phyloP scores from a whole-genome alignment of 495 filamentous ascomycete genomes.

The Aspergillus olivimuriae region DNA sequence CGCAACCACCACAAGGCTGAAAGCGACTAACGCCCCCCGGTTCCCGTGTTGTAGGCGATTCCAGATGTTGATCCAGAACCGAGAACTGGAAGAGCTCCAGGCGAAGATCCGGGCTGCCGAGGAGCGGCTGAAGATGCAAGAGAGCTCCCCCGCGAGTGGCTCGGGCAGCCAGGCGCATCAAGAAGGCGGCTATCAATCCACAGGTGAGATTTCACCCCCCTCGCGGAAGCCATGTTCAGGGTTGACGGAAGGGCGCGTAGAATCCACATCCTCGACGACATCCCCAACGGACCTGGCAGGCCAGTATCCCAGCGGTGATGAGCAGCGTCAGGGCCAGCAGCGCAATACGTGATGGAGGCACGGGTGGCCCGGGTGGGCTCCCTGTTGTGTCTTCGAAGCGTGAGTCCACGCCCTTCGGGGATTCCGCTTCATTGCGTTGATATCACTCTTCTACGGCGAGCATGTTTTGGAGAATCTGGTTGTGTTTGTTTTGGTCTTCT shows the following conservation, averaged over 20 bases:
- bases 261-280: constrained; percentile 13
- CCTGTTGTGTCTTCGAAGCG: too few species aligned
- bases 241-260: too few species aligned
- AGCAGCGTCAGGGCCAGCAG: constrained; percentile 11
- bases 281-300: constrained; percentile 17
- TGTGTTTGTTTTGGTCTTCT: constrained; percentile 13
- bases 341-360: constrained; percentile 14
- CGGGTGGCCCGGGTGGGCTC: constrained; percentile 7
- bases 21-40: too few species aligned
- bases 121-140: constrained; percentile 57
- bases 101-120: constrained; percentile 79
- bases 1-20: neutral
- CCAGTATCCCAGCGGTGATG: constrained; percentile 21
- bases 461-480: constrained; percentile 16
- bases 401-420: constrained; percentile 10
- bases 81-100: constrained; percentile 82
- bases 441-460: constrained; percentile 11
- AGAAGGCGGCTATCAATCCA: constrained; percentile 15
- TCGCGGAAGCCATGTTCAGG: too few species aligned
- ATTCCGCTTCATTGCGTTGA: constrained; percentile 9
- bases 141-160: constrained; percentile 16
- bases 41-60: constrained; percentile 39
- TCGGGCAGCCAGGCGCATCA: constrained; percentile 4
- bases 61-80: constrained; percentile 69
- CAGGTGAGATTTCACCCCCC: too few species aligned